Evolutionary conservation across 768 basidiomycete genomes (phyloP), one percentile per base, ranked within the genome.

Genomic region (Suillus subluteus): DNA sequence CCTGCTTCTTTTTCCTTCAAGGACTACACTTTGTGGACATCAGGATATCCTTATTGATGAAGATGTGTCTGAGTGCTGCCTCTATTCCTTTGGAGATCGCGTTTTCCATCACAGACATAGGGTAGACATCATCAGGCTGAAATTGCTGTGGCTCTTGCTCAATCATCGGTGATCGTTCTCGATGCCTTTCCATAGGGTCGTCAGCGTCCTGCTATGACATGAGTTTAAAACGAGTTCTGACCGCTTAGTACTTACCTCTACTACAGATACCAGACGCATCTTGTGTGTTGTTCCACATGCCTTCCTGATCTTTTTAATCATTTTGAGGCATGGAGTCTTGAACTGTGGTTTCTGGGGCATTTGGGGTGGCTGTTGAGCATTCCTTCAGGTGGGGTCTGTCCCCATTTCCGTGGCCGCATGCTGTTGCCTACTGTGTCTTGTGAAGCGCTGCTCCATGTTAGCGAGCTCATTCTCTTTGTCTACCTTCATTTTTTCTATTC

Each of bases 401-500:
- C 11, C 46, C 0, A 48, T 48, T 23, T 48, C 46, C n/a, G 11
- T 48, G 48, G 23, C 48, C 12, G 13, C 13, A 26, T 50, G 48
- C 48, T 50, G 48, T 50, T 50, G 46, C 46, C 46, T 48, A 48
- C 46, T 1, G 5, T 4, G 12, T 48, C 46, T 48, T 21, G 46
- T 40, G 61, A 58, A 54, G 1, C 56, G 16, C 30, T 68, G 67
- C 44, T 68, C 65, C 13, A 68, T 68, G 48, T 66, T 68, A n/a
- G 65, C 56, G 12, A 68, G 62, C 16, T 68, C 65, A 30, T 41
- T 66, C 50, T 52, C 67, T 58, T 68, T 68, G 26, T 59, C 62
- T 7, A 48, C 67, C 67, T 46, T 46, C 65, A 66, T 30, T 52
- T 59, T 61, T 32, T 44, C 38, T 21, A 66, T 40, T 62, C 58